phyloP scores from a whole-genome alignment of 345 rosid species.

The Arabidopsis suecica region DNA sequence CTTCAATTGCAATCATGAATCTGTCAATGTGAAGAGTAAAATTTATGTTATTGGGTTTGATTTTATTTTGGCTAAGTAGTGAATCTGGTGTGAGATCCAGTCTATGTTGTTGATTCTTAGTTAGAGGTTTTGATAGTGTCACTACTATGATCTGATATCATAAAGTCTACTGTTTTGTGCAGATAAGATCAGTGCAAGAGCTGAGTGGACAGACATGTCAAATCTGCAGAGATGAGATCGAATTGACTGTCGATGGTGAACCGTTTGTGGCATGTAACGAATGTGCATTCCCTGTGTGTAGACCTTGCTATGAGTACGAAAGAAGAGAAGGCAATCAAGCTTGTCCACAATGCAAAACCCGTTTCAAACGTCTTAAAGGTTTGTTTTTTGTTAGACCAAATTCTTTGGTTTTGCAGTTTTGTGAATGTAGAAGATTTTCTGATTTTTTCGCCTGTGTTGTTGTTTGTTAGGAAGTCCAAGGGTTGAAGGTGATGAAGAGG shows the following conservation, averaged over 20 bases:
- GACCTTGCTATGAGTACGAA: constrained; percentile 96
- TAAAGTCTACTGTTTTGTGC: constrained; percentile 22
- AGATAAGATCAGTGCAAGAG: constrained; percentile 96
- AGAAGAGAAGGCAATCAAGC: constrained; percentile 97
- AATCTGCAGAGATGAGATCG: constrained; percentile 93
- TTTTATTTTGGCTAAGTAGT: not conserved
- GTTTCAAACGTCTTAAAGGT: constrained; percentile 96
- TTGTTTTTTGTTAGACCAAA: constrained; percentile 10
- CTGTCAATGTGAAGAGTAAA: constrained; percentile 17
- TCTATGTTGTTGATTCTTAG: not conserved
- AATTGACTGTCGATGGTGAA: constrained; percentile 80
- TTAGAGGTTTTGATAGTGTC: not conserved
- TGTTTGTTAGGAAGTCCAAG: constrained; percentile 82
- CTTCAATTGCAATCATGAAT: constrained; percentile 11
- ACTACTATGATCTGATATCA: constrained; percentile 24
- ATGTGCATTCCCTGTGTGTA: constrained; percentile 98
- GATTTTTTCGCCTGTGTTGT: not conserved
- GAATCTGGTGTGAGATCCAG: constrained; percentile 24
- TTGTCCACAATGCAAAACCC: constrained; percentile 98
- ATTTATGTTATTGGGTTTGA: not conserved
- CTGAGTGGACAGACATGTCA: constrained; percentile 93
- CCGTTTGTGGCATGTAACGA: constrained; percentile 97
- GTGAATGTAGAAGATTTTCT: not conserved
- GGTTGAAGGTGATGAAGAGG: constrained; percentile 97
- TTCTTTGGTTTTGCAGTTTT: not conserved